A percentile compares a stretch with the other conserved stretches of the same genome.
These are phyloP conservation scores for Pulveroboletus sp. DNA, from an alignment of 768 basidiomycete genomes.

Conservation along the genomic window DNA sequence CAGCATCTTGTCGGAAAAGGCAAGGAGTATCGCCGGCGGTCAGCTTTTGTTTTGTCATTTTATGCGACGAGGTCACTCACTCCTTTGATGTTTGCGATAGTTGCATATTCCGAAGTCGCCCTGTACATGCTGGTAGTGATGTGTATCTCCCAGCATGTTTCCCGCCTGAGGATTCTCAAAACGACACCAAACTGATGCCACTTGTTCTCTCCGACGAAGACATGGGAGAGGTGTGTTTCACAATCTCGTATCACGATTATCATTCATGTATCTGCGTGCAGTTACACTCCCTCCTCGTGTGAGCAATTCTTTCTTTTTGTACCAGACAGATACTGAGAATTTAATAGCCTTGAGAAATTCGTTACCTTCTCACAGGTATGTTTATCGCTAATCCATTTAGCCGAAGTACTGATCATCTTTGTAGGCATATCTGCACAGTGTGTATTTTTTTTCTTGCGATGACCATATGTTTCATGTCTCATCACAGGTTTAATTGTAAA, in stretches of 20 bases:
- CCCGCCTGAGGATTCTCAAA: conserved; percentile 32
- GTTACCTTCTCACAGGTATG: conserved; percentile 27
- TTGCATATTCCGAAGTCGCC: conserved; percentile 41
- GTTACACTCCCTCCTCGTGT: conserved; percentile 62
- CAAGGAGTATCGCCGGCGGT: conserved; percentile 53
- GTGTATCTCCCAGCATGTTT: conserved; percentile 52
- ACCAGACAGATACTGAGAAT: conserved; percentile 35
- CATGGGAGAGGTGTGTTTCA: conserved; percentile 39
- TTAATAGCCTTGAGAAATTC: conserved; percentile 33
- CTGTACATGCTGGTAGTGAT: conserved; percentile 33
- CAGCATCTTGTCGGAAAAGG: conserved; percentile 40
- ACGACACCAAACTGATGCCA: conserved; percentile 12
- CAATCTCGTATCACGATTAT: not conserved
- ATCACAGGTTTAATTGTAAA: conserved; percentile 21
- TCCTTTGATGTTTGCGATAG: conserved; percentile 22
- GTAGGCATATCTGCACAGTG: conserved; percentile 23
- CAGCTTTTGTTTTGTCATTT: not conserved
- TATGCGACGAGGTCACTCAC: not conserved
- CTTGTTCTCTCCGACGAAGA: conserved; percentile 41
- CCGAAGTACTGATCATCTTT: conserved; percentile 27
- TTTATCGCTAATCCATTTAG: conserved; percentile 22
- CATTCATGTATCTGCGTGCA: conserved; percentile 26
- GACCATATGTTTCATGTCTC: not conserved
- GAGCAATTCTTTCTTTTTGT: conserved; percentile 15
- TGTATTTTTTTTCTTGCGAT: not conserved